Base-by-base conservation (phyloP, 768 basidiomycete genomes). In the Gautieria morchelliformis region DNA sequence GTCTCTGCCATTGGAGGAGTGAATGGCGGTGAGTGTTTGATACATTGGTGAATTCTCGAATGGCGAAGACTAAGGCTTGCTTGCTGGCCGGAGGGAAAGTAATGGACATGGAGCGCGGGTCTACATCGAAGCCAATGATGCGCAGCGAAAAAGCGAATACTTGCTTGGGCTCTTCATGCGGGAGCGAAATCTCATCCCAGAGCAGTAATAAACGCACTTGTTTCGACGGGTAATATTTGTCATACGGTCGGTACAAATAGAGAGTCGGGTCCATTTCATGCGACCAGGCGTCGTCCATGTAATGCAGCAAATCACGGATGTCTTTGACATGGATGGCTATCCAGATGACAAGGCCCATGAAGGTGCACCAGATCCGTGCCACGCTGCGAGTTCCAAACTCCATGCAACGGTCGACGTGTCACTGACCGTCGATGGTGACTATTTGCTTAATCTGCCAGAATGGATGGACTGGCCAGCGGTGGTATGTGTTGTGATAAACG, bases 151-250 rank as follows among this genome's bases (percentile, higher is more conserved):
- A 7, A 0, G 72, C 74, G n/a, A 19, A 70, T 0, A 73, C 9
- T 59, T 78, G 78, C 57, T 78, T 79, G 3, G 51, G 35, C 12
- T 64, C 56, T 14, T 73, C 67, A 60, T 77, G 74, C 0, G 73
- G 74, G 11, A 76, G 63, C 0, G 71, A 68, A 15, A 77, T 61
- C 1, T 65, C 45, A 60, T 78, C 76, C 69, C 71, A 77, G 1
- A 78, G 67, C 2, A 37, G 40, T 0, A 79, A 70, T 1, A 77
- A 65, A 2, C 41, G 22, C 3, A 56, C 65, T 61, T 78, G 76
- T 9, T 65, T 63, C 0, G 53, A 8, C 0, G 75, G 75, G 17
- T 69, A 56, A 14, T 22, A 40, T 1, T 32, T 44, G 0, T 63
- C 19, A 60, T 76, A 75, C 0, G 68, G 69, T 9, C 40, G 46